Base-by-base conservation (phyloP, 2,329 filamentous ascomycete species). In the Bipolaris gigantea region DNA sequence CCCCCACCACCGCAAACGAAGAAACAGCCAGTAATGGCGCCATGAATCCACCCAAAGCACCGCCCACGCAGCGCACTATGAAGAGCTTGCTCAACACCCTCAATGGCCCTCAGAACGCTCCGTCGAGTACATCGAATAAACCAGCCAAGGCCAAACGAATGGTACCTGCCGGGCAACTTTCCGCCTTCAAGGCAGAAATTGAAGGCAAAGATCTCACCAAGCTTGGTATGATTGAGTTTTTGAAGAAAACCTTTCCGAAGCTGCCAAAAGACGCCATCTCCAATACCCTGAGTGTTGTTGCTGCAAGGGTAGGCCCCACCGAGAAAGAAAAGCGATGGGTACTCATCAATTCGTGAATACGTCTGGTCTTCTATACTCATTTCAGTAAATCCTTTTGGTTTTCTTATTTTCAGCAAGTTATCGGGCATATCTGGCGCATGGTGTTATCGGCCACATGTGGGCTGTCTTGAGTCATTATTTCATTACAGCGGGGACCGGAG, bases 221-320 rank as follows among this genome's bases (percentile, higher is more conserved):
- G 75, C 74, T 86, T 1, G 90, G 89, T 7, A 76, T 94, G 62
- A 80, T 90, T 8, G 90, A 93, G 72, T 81, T 88, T 5, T 73
- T 95, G 56, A 90, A 91, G 73, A 87, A 88, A 68, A 81, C 85
- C 77, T 91, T 93, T 61, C 84, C 87, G 1, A 86, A 86, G 57
- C 81, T 87, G 41, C 84, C 87, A 1, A 90, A 87, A 64, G 83
- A 85, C 18, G 83, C 85, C 21, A 85, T 95, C 62, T 89, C 85
- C 66, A 83, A 85, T 48, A 92, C 89, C 0, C 76, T 94, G 18
- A 85, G 85, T 56, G 75, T 76, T 9, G 78, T 89, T 48, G 90
- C 90, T 9, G 80, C 82, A 39, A 81, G 87, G 36, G 80, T 85
- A 49, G 86, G 81, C 56, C 80, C 80, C 65, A 88, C 81, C 60